A percentile compares a stretch with the other conserved stretches of the same genome.
Conservation (phyloP, 1,284 basidiomycete species). For the Leccinum fallax region DNA sequence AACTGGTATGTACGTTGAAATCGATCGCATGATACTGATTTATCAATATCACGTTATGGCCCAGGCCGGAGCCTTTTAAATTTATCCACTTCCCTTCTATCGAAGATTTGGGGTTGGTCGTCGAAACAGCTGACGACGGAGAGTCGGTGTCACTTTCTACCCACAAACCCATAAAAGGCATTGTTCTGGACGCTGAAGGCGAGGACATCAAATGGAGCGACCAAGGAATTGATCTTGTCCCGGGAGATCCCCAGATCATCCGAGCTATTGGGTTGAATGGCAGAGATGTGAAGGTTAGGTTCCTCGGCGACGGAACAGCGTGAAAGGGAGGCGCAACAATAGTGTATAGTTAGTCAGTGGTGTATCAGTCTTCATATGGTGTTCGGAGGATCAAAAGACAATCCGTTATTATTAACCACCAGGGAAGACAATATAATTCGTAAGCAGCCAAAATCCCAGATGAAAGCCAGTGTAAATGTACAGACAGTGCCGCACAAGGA, state of each 20-base stretch:
- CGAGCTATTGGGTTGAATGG: constrained; percentile 65
- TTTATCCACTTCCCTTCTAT: constrained; percentile 78
- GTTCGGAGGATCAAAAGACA: background rate
- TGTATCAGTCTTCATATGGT: constrained; percentile 1
- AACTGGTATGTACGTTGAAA: constrained; percentile 61
- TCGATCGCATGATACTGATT: constrained; percentile 12
- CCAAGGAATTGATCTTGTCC: constrained; percentile 86
- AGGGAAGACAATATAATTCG: constrained; percentile 40
- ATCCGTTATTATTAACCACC: constrained; percentile 39
- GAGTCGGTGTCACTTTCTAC: constrained; percentile 64
- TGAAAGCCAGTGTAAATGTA: constrained; percentile 32
- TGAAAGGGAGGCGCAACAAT: constrained; percentile 32
- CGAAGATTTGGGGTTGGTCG: constrained; percentile 57
- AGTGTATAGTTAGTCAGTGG: background rate
- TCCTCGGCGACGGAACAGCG: constrained; percentile 73
- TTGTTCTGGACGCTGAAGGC: constrained; percentile 80
- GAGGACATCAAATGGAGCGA: constrained; percentile 78
- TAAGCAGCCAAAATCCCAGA: constrained; percentile 32
- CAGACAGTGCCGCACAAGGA: constrained; percentile 28
- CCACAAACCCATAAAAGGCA: constrained; percentile 81
- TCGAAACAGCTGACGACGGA: constrained; percentile 54
- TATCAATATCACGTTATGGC: constrained; percentile 14
- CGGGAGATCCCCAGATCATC: constrained; percentile 76
- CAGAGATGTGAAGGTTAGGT: constrained; percentile 64
- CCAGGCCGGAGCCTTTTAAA: constrained; percentile 90